Evolutionary conservation across 164 flowering plant species (phyloP).

Genomic region (Vitis rotundifolia): DNA sequence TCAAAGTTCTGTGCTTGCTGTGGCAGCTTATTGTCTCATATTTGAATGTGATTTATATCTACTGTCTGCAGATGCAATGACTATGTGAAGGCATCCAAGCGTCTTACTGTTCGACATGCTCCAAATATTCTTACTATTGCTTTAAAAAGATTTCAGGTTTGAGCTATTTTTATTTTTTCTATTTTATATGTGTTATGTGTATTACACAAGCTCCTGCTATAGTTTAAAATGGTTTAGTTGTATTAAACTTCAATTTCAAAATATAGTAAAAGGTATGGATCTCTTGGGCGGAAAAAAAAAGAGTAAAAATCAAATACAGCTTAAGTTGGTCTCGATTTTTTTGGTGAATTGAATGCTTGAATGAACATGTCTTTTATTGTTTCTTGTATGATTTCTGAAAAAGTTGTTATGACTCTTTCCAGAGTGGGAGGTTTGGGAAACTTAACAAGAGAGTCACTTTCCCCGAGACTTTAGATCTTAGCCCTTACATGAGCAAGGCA

Average conservation of each 20-base stretch:
- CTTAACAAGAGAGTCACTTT: conserved; percentile 89
- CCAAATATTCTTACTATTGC: conserved; percentile 96
- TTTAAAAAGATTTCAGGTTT: conserved; percentile 93
- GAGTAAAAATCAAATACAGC: no score
- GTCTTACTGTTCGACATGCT: conserved; percentile 62
- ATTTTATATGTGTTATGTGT: no score
- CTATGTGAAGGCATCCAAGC: conserved; percentile 94
- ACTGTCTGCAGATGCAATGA: conserved; percentile 72
- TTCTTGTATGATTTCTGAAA: conserved; percentile 1
- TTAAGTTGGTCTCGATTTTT: no score
- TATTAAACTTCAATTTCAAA: background rate
- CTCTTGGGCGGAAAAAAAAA: background rate
- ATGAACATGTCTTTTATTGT: no score
- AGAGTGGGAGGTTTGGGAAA: conserved; percentile 98
- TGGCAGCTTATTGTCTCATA: conserved; percentile 3
- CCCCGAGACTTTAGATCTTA: conserved; percentile 80
- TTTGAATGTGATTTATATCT: conserved; percentile 1
- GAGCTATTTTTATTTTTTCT: background rate
- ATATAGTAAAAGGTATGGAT: background rate
- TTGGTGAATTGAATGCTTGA: no score
- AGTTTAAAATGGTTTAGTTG: background rate
- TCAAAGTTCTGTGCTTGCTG: background rate
- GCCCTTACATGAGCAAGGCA: conserved; percentile 79
- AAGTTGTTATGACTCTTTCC: conserved; percentile 20
- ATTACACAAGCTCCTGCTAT: background rate